phyloP scores from a whole-genome alignment of 352 stramenopile species.

The Thraustochytrium aureum region DNA sequence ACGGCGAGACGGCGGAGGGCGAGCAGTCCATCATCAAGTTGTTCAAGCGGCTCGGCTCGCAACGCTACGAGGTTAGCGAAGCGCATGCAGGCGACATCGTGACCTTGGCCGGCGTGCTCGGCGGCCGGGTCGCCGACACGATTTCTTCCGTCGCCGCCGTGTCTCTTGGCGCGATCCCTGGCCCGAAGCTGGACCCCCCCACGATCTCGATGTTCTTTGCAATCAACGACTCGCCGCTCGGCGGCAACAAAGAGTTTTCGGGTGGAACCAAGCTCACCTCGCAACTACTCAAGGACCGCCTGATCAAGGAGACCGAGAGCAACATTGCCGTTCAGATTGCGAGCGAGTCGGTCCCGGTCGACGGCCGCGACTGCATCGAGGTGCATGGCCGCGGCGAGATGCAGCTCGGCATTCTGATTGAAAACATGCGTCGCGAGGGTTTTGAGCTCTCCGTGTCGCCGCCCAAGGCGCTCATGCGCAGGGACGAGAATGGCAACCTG shows the following conservation, averaged over 20 bases:
- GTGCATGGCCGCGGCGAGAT: slow-evolving; percentile 95
- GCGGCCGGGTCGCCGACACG: slow-evolving; percentile 74
- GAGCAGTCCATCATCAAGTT: slow-evolving; percentile 77
- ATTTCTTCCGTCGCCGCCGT: slow-evolving; percentile 71
- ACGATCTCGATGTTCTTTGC: slow-evolving; percentile 98
- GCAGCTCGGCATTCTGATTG: slow-evolving; percentile 97
- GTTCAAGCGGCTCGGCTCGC: slow-evolving; percentile 73
- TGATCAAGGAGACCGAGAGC: slow-evolving; percentile 95
- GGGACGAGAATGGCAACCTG: slow-evolving; percentile 71
- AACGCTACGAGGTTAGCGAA: slow-evolving; percentile 76
- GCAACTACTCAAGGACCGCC: slow-evolving; percentile 86
- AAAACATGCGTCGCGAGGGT: slow-evolving; percentile 97
- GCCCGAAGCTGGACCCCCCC: slow-evolving; percentile 81
- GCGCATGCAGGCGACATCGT: slow-evolving; percentile 95
- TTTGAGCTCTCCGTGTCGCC: slow-evolving; percentile 98
- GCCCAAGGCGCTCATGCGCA: slow-evolving; percentile 91
- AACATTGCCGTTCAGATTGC: slow-evolving; percentile 79
- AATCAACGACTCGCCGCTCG: slow-evolving; percentile 95
- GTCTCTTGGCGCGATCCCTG: slow-evolving; percentile 52
- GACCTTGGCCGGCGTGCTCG: slow-evolving; percentile 88
- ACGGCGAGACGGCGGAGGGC: slow-evolving; percentile 72
- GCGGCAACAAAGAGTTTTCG: slow-evolving; percentile 76
- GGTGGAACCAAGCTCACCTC: slow-evolving; percentile 94
- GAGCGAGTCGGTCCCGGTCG: slow-evolving; percentile 4
- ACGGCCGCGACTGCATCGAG: slow-evolving; percentile 72